phyloP scores from a whole-genome alignment of 2,329 filamentous ascomycete genomes.

The Fusarium floridanum region DNA sequence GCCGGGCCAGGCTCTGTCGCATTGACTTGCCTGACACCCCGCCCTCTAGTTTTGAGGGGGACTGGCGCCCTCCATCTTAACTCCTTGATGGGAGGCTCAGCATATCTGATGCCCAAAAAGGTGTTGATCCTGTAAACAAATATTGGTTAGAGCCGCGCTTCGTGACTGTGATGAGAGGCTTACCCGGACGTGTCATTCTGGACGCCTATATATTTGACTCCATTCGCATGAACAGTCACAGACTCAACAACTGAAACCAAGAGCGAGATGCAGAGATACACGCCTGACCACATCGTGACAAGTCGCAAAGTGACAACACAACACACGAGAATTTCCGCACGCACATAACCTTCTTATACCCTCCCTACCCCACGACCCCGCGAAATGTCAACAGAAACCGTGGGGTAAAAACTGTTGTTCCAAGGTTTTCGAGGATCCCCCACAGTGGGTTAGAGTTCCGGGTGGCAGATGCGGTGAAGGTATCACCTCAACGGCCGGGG shows the following conservation, averaged over 20 bases:
- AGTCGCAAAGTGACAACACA: not conserved
- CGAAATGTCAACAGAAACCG: not conserved
- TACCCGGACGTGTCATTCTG: constrained; percentile 7
- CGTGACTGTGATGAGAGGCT: not conserved
- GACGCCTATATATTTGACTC: not conserved
- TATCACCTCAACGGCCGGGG: not conserved
- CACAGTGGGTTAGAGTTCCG: not conserved
- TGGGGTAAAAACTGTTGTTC: not conserved
- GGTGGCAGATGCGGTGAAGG: not conserved
- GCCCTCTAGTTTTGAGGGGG: not conserved
- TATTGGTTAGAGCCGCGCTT: too few species aligned
- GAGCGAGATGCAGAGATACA: not conserved
- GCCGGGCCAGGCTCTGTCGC: not conserved
- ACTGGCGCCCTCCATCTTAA: constrained; percentile 5
- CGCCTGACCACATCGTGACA: not conserved
- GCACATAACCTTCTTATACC: not conserved
- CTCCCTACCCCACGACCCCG: not conserved
- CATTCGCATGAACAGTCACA: not conserved
- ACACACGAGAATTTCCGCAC: not conserved
- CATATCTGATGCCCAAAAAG: constrained; percentile 7
- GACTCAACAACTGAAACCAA: not conserved
- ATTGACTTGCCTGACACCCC: not conserved
- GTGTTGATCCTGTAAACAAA: not conserved
- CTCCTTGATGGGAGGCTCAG: constrained; percentile 5
- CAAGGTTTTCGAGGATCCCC: not conserved